phyloP scores from a whole-genome alignment of 2,329 filamentous ascomycete genomes.

The Trichoderma semiorbis region DNA sequence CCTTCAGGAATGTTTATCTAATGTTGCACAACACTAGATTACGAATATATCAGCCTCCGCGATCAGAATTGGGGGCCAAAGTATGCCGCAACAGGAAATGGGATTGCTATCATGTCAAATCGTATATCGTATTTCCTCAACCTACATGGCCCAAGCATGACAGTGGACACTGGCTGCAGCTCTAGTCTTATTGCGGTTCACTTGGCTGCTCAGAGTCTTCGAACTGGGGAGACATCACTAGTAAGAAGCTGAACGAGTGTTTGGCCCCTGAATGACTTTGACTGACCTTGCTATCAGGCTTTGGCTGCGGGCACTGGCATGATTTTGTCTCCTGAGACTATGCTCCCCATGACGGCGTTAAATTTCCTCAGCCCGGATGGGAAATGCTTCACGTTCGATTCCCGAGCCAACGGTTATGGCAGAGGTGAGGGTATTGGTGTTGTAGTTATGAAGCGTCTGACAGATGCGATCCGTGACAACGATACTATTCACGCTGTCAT shows the following conservation, averaged over 20 bases:
- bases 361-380: slow-evolving; percentile 52
- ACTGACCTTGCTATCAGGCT: slow-evolving; percentile 30
- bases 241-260: slow-evolving; percentile 24
- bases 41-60: slow-evolving; percentile 47
- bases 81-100: slow-evolving; percentile 52
- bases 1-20: not conserved
- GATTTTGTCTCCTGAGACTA: slow-evolving; percentile 53
- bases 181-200: slow-evolving; percentile 53
- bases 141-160: slow-evolving; percentile 53
- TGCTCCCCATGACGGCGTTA: slow-evolving; percentile 54
- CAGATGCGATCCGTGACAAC: slow-evolving; percentile 55
- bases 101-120: slow-evolving; percentile 53
- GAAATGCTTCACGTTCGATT: slow-evolving; percentile 53
- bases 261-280: slow-evolving; percentile 6
- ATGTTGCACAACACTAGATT: slow-evolving; percentile 35
- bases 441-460: slow-evolving; percentile 57
- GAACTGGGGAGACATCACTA: slow-evolving; percentile 41
- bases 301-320: slow-evolving; percentile 51
- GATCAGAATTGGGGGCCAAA: slow-evolving; percentile 49
- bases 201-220: slow-evolving; percentile 48
- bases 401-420: slow-evolving; percentile 60
- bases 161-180: slow-evolving; percentile 58
- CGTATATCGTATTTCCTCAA: slow-evolving; percentile 55
- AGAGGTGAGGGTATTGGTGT: slow-evolving; percentile 60
- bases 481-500: slow-evolving; percentile 57